A percentile compares a stretch with the other conserved stretches of the same genome.
These are phyloP conservation scores for Haplosporangium gracile DNA, from an alignment of 192 early-diverging fungal species.

Conservation along the genomic window DNA sequence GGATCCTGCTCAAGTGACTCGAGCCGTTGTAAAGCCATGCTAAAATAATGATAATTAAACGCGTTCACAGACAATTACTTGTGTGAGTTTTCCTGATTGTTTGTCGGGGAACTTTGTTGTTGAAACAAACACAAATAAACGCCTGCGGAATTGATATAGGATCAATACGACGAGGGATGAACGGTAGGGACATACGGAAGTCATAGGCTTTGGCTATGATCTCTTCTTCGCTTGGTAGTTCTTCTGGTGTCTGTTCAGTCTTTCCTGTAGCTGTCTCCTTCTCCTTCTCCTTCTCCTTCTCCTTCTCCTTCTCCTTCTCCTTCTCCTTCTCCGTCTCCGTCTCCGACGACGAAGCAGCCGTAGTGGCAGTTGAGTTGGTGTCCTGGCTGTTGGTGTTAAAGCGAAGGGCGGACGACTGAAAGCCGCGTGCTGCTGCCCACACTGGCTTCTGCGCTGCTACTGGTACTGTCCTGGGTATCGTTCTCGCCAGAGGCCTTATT, in stretches of 20 bases:
- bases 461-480: slow-evolving; percentile 21
- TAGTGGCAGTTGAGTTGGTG: neutral
- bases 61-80: neutral
- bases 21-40: slow-evolving; percentile 46
- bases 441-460: neutral
- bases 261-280: neutral
- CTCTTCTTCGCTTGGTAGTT: slow-evolving; percentile 30
- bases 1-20: slow-evolving; percentile 52
- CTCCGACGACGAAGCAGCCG: neutral
- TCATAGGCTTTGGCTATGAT: slow-evolving; percentile 38
- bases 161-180: neutral
- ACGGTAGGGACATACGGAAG: slow-evolving; percentile 25
- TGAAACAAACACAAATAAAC: neutral
- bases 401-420: slow-evolving; percentile 10
- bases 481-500: slow-evolving; percentile 16
- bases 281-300: neutral
- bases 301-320: neutral
- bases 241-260: neutral
- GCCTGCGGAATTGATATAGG: neutral
- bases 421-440: slow-evolving; percentile 7
- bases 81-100: neutral
- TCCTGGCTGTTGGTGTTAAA: slow-evolving; percentile 3
- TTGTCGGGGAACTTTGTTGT: no score
- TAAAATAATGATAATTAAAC: neutral
- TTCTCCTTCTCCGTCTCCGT: neutral